phyloP scores from a whole-genome alignment of 768 basidiomycete genomes.

The Termitomyces sp. region DNA sequence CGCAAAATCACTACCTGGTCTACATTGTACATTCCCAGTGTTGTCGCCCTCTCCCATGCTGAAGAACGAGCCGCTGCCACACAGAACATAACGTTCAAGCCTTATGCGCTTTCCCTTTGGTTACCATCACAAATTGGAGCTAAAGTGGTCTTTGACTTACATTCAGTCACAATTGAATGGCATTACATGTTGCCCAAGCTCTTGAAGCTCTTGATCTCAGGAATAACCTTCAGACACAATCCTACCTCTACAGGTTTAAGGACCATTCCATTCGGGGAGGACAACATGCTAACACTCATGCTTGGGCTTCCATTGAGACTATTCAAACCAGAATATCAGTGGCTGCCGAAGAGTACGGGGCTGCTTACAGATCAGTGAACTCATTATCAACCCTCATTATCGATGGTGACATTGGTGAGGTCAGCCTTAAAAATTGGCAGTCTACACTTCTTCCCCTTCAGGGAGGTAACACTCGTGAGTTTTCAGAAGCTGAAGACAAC shows the following conservation, averaged over 20 bases:
- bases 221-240: slow-evolving; percentile 1
- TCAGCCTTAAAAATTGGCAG: not conserved
- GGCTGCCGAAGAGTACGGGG: slow-evolving; percentile 3
- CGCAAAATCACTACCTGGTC: not conserved
- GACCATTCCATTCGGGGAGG: slow-evolving; percentile 5
- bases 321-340: not conserved
- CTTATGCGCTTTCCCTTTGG: not conserved
- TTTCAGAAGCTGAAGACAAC: slow-evolving; percentile 4
- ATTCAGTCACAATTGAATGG: slow-evolving; percentile 7
- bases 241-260: slow-evolving; percentile 9
- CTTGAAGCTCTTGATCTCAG: slow-evolving; percentile 11
- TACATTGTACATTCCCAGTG: slow-evolving; percentile 10
- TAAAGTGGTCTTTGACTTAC: not conserved
- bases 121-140: slow-evolving; percentile 5
- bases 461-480: slow-evolving; percentile 11
- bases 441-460: not conserved
- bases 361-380: not conserved
- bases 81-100: no score
- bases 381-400: not conserved
- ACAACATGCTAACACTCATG: slow-evolving; percentile 8
- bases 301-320: not conserved
- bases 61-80: not conserved
- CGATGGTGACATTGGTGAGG: not conserved
- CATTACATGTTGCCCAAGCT: slow-evolving; percentile 6
- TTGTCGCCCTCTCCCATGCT: not conserved